These are phyloP conservation scores for Diaporthe longicolla DNA, from an alignment of 2,329 filamentous ascomycete genomes.

Conservation along the genomic window DNA sequence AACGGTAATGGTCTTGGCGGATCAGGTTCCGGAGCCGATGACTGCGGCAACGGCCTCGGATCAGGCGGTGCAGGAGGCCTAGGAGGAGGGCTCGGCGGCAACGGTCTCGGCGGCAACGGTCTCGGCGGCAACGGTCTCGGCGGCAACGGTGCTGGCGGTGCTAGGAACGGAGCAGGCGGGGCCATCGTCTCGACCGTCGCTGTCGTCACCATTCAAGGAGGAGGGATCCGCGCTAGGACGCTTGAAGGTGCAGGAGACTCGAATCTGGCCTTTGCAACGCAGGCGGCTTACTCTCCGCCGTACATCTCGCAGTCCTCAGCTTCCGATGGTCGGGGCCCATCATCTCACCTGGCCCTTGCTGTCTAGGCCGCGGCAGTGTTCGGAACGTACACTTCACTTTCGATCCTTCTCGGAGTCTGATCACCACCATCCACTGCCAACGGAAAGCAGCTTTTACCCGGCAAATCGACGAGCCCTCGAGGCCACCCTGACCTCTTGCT, in stretches of 20 bases:
- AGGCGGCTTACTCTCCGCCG: conserved; percentile 33
- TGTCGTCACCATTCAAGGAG: conserved; percentile 40
- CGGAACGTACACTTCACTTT: conserved; percentile 39
- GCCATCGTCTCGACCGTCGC: conserved; percentile 41
- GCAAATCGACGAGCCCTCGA: background rate
- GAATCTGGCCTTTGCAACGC: conserved; percentile 35
- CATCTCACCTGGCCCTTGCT: conserved; percentile 42
- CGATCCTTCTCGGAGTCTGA: conserved; percentile 38
- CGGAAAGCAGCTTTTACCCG: background rate
- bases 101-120: conserved; percentile 28
- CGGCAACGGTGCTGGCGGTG: conserved; percentile 31
- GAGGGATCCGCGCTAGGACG: conserved; percentile 40
- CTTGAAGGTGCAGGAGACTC: conserved; percentile 37
- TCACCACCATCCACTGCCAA: conserved; percentile 25
- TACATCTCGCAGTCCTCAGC: conserved; percentile 40
- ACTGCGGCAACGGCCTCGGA: conserved; percentile 18
- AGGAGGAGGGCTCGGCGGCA: conserved; percentile 22
- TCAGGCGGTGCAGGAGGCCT: conserved; percentile 23
- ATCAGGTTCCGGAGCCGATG: conserved; percentile 17
- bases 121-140: conserved; percentile 26
- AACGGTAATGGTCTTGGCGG: conserved; percentile 30
- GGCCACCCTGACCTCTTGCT: background rate
- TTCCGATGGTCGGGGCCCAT: conserved; percentile 34
- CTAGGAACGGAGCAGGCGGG: conserved; percentile 34
- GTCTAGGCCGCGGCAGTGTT: conserved; percentile 43